Evolutionary conservation across 2,329 filamentous ascomycete genomes (phyloP), one percentile per base, ranked within the genome.

Genomic region (Tolypocladium inflatum): DNA sequence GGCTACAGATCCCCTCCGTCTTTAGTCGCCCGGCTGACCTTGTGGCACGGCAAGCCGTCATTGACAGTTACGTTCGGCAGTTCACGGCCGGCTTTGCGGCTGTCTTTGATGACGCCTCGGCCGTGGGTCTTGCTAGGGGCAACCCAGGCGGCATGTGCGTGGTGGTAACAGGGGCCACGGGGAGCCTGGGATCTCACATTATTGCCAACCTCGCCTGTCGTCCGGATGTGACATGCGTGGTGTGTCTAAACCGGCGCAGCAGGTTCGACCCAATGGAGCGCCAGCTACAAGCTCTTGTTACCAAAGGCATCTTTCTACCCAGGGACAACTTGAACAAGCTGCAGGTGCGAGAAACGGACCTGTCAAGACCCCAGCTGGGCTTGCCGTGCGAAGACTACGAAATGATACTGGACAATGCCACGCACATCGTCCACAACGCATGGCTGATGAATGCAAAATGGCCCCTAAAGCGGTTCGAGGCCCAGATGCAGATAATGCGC

Each of bases 351-450:
- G 55, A 45, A n/a, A 43, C 57, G 10, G 55, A 59, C 33, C 21
- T 45, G 17, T 30, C 48, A 2, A 75, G 77, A 30, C 67, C 72
- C 0, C 57, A 62, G 2, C 70, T 83, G 0, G 80, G 79, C 0
- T 68, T 84, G 0, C 26, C 67, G 0, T 11, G 56, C 0, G 45
- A 61, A 3, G 67, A 72, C 2, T 81, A 82, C 61, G 52, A 65
- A 3, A 26, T 54, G 0, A 69, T 83, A 0, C 63, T 68, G 0
- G 17, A 60, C 0, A 63, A 56, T 2, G 76, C 75, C 9, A 82
- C 80, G 0, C 75, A 80, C 59, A 74, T 84, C 50, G 57, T 79
- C 30, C 78, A 81, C 64, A 80, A 77, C 55, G 79, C 78, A 0
- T 82, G 78, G 78, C 74, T 74, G 1, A 80, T 81, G 78, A 76